Evolutionary conservation across 768 basidiomycete species (phyloP).

Genomic region (Cystobasidium onofrii): DNA sequence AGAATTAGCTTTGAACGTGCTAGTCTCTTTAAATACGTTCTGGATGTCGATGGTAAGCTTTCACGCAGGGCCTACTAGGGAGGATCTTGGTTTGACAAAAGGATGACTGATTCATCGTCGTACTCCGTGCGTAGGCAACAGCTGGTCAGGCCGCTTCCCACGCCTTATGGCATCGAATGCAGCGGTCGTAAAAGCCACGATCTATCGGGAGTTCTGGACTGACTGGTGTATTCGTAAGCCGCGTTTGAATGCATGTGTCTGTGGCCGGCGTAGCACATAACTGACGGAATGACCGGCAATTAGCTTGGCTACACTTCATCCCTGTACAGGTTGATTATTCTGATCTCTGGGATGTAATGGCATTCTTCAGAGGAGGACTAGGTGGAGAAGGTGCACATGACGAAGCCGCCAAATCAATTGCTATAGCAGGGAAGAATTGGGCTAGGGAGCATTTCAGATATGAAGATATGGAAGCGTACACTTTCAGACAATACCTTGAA

Average conservation of each 20-base stretch:
- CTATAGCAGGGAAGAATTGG: conserved; percentile 49
- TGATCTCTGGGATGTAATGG: conserved; percentile 57
- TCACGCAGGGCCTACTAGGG: neutral
- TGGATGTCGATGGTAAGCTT: conserved; percentile 35
- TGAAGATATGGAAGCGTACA: conserved; percentile 41
- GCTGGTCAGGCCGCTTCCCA: conserved; percentile 39
- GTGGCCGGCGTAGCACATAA: too few species aligned
- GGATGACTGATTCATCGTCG: conserved; percentile 33
- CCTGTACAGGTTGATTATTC: conserved; percentile 43
- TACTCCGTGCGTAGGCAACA: conserved; percentile 24
- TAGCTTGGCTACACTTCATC: conserved; percentile 59
- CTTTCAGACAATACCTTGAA: conserved; percentile 5
- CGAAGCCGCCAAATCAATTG: conserved; percentile 55
- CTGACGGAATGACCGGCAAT: conserved; percentile 63
- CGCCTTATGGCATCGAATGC: conserved; percentile 35
- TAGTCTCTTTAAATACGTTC: conserved; percentile 36
- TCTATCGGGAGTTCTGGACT: neutral
- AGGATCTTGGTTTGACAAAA: too few species aligned
- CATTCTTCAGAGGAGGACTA: conserved; percentile 64
- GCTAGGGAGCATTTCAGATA: conserved; percentile 38
- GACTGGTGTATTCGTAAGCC: conserved; percentile 21
- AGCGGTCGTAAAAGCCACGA: conserved; percentile 23
- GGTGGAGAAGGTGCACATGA: conserved; percentile 59
- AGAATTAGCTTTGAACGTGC: conserved; percentile 38
- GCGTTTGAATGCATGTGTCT: too few species aligned